Base-by-base conservation (phyloP, 768 basidiomycete genomes). In the Lepiota brunneoincarnata region DNA sequence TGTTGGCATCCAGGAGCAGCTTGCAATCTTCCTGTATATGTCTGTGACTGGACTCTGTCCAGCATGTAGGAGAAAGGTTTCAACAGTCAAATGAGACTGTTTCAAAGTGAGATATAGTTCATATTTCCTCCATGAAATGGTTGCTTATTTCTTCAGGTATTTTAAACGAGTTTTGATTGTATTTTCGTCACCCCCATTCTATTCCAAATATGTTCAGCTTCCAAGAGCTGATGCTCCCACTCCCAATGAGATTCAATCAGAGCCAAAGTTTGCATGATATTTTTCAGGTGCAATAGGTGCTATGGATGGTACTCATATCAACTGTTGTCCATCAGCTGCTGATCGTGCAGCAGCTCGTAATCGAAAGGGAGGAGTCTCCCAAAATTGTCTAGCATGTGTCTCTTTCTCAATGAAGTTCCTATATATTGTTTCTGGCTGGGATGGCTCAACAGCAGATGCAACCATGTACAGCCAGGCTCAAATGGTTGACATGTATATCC, bases 381-480 rank as follows among this genome's bases (percentile, higher is more conserved):
- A 72, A 38, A 78, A 78, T 52, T 60, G 59, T 12, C 64, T 78
- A 6, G 71, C 72, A 12, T 63, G 52, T 2, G 72, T 67, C 11
- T 58, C 59, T 0, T 75, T 75, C 46, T 43, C 64, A 24, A 55
- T 77, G 21, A 35, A 49, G 1, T 77, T 78, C 46, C 58, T 62
- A 4, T 78, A 76, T 58, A 40, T 73, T 5, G 56, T 72, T 3
- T 68, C 63, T 51, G 72, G 75, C 1, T 76, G 71, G 69, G 75
- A 79, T 38, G 75, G 75, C 0, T 69, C 66, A 34, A 63, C 64
- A 4, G 61, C 73, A 2, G 72, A 78, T 66, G 59, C 64, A 14
- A 53, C 57, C 0, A 61, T 75, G 17, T 76, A 61, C 58, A 35
- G 63, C 4, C 43, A 71, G 64, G 67, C 71, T 3, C 58, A 67